Base-by-base conservation (phyloP, 495 filamentous ascomycete species). In the Immersiella caudata region DNA sequence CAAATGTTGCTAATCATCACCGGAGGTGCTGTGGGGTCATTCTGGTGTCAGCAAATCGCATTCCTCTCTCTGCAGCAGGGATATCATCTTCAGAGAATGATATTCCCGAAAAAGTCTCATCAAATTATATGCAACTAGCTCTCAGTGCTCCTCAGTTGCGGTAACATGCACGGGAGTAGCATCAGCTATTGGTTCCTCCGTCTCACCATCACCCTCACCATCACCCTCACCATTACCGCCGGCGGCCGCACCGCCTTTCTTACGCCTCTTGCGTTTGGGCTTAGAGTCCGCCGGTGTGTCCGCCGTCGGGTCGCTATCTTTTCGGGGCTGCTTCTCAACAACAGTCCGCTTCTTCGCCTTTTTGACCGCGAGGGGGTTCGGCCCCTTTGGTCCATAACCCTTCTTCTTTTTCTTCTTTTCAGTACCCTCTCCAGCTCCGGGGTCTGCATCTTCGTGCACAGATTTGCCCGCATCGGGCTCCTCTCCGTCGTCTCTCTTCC, bases 321-420 rank as follows among this genome's bases (percentile, higher is more conserved):
- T 74, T 56, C 57, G 67, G 18, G 73, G 60, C 26, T 64, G 68
- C 57, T 67, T 27, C 52, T 65, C 57, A 25, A 50, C 66, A 52
- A 40, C 64, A 22, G 60, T 61, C 67, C 26, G 56, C 67, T 68
- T 74, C 67, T 75, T 78, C 46, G 69, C 58, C 80, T 97, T 99
- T 84, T 92, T 96, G 70, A 96, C 80, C 67, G 93, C 89, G 68
- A 98, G 81, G 11, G 95, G 95, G 82, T 99, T 99, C 9, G 94
- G 93, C 8, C 83, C 89, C 78, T 94, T 97, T 0, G 81, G 84
- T 21, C 94, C 93, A 67, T 87, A 83, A 11, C 7, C 55, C 60
- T 76, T 79, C 70, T 83, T 90, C 67, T 85, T 91, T 73, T 87
- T 89, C 77, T 86, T 88, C 71, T 54, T 59, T 55, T 72, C 67